Base-by-base conservation (phyloP, 2,329 filamentous ascomycete genomes). In the Aspergillus fischeri region DNA sequence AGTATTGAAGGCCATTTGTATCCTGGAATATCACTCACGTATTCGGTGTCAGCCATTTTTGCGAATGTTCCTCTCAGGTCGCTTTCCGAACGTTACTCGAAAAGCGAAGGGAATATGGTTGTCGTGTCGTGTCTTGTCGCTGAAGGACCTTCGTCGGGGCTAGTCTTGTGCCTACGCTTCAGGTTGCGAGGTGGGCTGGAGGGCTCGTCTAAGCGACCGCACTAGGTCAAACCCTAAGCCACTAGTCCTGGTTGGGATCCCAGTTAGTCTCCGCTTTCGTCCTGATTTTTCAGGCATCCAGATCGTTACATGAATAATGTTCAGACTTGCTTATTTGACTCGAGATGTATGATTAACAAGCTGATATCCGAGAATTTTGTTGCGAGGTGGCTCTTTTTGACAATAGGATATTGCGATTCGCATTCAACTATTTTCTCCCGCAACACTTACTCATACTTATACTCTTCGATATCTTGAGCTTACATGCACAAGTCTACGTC, bases 1-100 rank as follows among this genome's bases (percentile, higher is more conserved):
- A 25, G 1, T 38, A 20, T 21, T 2, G 17, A 20, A 21, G 25
- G 38, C 35, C 52, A 28, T 21, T 49, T 27, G 11, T n/a, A 38
- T 38, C 32, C 20, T 42, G 38, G 44, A 32, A 53, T 35, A 24
- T 59, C 67, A 89, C 89, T 80, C 84, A 92, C 90, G 83, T 94
- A 94, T 83, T 92, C 88, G 73, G 80, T 77, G 85, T 93, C 90
- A 87, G 90, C 90, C 90, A 93, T 93, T 82, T 78, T 89, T 84
- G 82, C 81, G 79, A 77, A 69, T 70, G 64, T 71, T 73, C 73
- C 70, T 76, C 72, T 72, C 67, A 63, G 69, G 68, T 71, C 73
- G 75, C 77, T 74, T 76, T 73, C 68, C 75, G 76, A 75, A 69
- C 68, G 69, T 63, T 63, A 69, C 69, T 77, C 73, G 75, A 77